A percentile compares a stretch with the other conserved stretches of the same genome.
Conservation (phyloP, 23 red algal genomes). For the Cyanidioschyzon merolae region DNA sequence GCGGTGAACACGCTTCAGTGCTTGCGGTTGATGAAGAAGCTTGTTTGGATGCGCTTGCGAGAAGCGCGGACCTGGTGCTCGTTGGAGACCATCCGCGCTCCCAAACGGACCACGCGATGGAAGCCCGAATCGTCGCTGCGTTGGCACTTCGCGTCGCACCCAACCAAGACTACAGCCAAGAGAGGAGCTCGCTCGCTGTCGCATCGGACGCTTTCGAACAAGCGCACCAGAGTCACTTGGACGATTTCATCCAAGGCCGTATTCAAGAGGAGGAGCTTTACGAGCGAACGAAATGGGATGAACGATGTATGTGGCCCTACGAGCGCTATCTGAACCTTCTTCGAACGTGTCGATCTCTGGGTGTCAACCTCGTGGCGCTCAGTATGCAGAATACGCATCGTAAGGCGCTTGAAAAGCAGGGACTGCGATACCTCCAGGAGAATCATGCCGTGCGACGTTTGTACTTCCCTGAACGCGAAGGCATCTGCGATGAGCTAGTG, state of each 20-base stretch:
- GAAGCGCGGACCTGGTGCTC: not conserved
- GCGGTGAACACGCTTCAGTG: not conserved
- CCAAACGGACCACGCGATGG: not conserved
- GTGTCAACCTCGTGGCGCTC: constrained; percentile 36
- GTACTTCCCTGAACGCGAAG: not conserved
- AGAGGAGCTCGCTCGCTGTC: constrained; percentile 18
- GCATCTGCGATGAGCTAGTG: not conserved
- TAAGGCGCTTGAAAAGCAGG: not conserved
- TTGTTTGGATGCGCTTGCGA: not conserved
- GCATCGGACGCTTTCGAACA: constrained; percentile 45
- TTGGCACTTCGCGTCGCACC: not conserved
- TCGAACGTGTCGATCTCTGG: constrained; percentile 21
- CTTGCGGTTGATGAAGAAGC: not conserved
- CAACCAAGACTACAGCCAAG: not conserved
- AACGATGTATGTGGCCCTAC: constrained; percentile 57
- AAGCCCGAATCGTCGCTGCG: not conserved
- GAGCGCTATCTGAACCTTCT: constrained; percentile 53
- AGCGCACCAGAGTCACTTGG: constrained; percentile 31
- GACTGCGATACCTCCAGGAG: not conserved
- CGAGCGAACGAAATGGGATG: constrained; percentile 44
- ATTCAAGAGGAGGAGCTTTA: constrained; percentile 52
- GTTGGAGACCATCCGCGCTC: not conserved
- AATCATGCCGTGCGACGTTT: not conserved
- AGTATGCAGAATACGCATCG: constrained; percentile 26
- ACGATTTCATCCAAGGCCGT: constrained; percentile 32